These are phyloP conservation scores for Fusarium austroafricanum DNA, from an alignment of 2,329 filamentous ascomycete genomes.

Conservation along the genomic window DNA sequence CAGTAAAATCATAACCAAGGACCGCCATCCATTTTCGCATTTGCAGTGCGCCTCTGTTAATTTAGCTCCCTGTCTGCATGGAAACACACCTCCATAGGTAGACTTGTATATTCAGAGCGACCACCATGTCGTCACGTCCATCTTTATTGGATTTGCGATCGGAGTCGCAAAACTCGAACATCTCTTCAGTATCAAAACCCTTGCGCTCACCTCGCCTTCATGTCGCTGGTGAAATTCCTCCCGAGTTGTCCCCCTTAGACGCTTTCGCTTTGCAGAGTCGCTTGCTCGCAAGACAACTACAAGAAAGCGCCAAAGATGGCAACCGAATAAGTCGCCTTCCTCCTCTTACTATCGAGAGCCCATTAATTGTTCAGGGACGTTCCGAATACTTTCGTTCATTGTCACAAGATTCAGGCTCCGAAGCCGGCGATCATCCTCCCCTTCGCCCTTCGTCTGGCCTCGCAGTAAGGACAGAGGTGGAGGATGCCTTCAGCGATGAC, in stretches of 20 bases:
- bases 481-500: constrained; percentile 62
- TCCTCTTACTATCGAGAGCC: constrained; percentile 83
- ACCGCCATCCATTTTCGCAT: not conserved
- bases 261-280: constrained; percentile 94
- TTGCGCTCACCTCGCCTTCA: constrained; percentile 79
- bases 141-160: constrained; percentile 70
- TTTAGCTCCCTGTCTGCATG: constrained; percentile 28
- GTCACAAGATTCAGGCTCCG: constrained; percentile 70
- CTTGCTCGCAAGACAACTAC: constrained; percentile 85
- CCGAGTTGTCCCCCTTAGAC: constrained; percentile 92
- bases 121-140: constrained; percentile 66
- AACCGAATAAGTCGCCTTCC: constrained; percentile 87
- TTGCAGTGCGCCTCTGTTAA: constrained; percentile 2
- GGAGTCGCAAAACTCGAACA: constrained; percentile 63
- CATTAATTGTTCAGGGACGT: constrained; percentile 78
- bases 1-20: constrained; percentile 2
- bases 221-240: constrained; percentile 83
- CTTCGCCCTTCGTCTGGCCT: constrained; percentile 48
- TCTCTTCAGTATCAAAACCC: constrained; percentile 62
- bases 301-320: constrained; percentile 79
- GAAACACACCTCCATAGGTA: constrained; percentile 23
- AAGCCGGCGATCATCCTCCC: constrained; percentile 51
- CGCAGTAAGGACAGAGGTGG: constrained; percentile 66
- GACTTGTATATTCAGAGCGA: constrained; percentile 23
- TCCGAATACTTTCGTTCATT: constrained; percentile 85